Evolutionary conservation across 768 basidiomycete species (phyloP).

Genomic region (Pleurotus tuber-regium): DNA sequence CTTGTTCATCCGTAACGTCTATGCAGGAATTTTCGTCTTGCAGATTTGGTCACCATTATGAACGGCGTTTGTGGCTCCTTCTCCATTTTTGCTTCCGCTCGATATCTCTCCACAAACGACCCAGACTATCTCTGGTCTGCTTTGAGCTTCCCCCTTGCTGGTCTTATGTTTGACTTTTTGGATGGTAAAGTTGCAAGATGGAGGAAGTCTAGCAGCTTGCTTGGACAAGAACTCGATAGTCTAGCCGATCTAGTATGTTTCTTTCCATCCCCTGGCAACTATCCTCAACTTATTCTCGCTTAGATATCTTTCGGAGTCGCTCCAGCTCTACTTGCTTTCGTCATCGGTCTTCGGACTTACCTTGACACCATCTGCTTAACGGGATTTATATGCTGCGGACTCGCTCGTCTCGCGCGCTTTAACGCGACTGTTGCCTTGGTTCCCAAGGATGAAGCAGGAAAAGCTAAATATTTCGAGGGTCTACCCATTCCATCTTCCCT

Average conservation of each 20-base stretch:
- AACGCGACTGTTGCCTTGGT: conserved; percentile 96
- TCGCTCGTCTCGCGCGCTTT: conserved; percentile 96
- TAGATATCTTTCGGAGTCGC: conserved; percentile 99
- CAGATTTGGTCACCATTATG: conserved; percentile 98
- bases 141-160: conserved; percentile 85
- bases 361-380: conserved; percentile 87
- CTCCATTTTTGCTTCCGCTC: conserved; percentile 90
- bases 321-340: conserved; percentile 90
- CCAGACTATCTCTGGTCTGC: conserved; percentile 82
- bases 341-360: conserved; percentile 85
- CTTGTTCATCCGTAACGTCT: too few relatives aligned
- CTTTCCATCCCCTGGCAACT: conserved; percentile 3
- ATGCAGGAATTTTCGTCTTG: conserved; percentile 90
- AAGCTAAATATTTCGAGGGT: conserved; percentile 95
- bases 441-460: conserved; percentile 84
- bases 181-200: conserved; percentile 98
- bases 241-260: conserved; percentile 85
- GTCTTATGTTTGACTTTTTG: conserved; percentile 96
- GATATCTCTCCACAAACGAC: conserved; percentile 81
- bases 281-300: conserved; percentile 6
- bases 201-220: conserved; percentile 92
- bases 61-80: conserved; percentile 98
- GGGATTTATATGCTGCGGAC: conserved; percentile 91
- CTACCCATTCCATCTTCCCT: conserved; percentile 94
- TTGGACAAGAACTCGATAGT: conserved; percentile 97